Evolutionary conservation across 2,329 filamentous ascomycete species (phyloP), one percentile per base, ranked within the genome.

Genomic region (Trichophyton mentagrophytes): DNA sequence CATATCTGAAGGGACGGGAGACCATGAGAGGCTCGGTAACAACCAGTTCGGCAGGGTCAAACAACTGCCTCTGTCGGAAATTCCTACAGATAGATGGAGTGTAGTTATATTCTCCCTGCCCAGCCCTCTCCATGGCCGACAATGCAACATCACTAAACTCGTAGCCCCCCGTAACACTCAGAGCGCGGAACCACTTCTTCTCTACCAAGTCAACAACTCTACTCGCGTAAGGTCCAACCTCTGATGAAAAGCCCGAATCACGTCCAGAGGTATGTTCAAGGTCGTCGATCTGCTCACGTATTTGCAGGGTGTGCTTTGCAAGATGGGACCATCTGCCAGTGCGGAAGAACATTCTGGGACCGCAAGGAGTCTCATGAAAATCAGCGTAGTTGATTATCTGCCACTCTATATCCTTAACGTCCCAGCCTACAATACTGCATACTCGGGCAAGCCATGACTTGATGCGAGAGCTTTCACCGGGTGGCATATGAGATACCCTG

Each of bases 371-470:
- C 42, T 61, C 62, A 15, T 40, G 27, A 30, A 60, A 61, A 4
- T 15, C 17, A 38, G 27, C 15, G 44, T 61, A 60, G 13, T 51
- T 60, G 53, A 63, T 38, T 13, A 63, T 60, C 20, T 63, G 62
- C 62, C 62, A 63, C 9, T 51, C 46, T 13, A 63, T n/a, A 53
- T 49, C 36, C 6, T 58, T 13, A 51, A 58, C 36, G 2, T 57
- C 30, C 11, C 61, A 57, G 15, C 44, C 53, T 30, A 38, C 17
- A 17, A 38, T 17, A 1, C 15, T 9, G 36, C 53, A 57, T 57
- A 20, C 15, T 42, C 30, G 30, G 25, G 7, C 3, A 9, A 57
- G 53, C 46, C 46, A 51, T 9, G 11, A 8, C 13, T 9, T 51
- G 20, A 51, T 51, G 2, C 22, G 11, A 15, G 8, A 22, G 15